Conservation (phyloP, 73 alveolate genomes). For the Paramecium tetraurelia region DNA sequence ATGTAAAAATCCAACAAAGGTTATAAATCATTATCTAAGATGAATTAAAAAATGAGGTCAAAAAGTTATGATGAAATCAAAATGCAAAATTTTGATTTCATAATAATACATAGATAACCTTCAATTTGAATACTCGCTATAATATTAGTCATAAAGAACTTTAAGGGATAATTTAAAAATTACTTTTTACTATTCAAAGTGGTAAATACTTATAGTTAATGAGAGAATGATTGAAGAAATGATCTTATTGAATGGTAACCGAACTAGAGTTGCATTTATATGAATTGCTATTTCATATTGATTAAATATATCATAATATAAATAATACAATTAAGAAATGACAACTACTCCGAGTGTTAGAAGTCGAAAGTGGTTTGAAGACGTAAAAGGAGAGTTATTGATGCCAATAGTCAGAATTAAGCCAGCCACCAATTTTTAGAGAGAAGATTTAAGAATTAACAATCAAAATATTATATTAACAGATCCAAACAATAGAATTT, state of each 20-base stretch:
- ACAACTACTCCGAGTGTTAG: not conserved
- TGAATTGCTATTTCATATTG: not conserved
- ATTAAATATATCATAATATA: not conserved
- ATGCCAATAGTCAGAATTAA: conserved; percentile 51
- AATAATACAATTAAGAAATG: not conserved
- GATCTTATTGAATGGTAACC: not conserved
- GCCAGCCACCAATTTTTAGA: conserved; percentile 58
- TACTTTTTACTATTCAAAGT: not conserved
- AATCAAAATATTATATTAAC: conserved; percentile 48
- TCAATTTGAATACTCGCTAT: no score
- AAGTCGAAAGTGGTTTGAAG: conserved; percentile 12
- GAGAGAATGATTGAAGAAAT: not conserved
- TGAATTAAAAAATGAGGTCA: no score
- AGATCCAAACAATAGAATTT: conserved; percentile 58
- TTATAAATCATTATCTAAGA: no score
- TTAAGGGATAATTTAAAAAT: no score
- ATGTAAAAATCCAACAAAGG: no score
- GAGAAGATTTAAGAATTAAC: conserved; percentile 58
- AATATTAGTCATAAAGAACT: no score
- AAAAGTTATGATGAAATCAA: no score
- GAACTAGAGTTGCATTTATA: no score
- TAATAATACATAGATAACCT: no score
- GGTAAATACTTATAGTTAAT: no score
- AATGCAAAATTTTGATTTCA: no score
- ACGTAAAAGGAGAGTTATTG: conserved; percentile 52